Conservation (phyloP, 805 yeast species). For the Cyberlindnera veronae region DNA sequence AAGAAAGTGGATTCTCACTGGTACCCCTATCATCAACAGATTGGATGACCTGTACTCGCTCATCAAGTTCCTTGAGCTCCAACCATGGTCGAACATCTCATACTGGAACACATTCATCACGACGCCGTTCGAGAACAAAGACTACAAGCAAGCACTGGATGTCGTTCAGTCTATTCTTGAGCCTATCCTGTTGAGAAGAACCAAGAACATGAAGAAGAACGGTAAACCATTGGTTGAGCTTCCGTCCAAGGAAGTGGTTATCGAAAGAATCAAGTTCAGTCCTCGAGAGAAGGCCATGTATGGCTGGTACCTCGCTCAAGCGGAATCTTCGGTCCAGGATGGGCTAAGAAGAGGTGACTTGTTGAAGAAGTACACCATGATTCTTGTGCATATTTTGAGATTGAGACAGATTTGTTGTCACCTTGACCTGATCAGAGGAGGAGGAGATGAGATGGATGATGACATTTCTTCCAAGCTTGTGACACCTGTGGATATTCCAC, state of each 20-base stretch:
- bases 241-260: constrained; percentile 70
- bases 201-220: constrained; percentile 78
- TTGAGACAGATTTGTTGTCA: constrained; percentile 90
- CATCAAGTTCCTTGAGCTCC: constrained; percentile 68
- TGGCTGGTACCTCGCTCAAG: constrained; percentile 62
- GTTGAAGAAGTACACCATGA: constrained; percentile 70
- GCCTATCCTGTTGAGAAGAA: constrained; percentile 79
- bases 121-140: constrained; percentile 72
- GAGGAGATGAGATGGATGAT: constrained; percentile 51
- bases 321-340: constrained; percentile 57
- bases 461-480: constrained; percentile 30
- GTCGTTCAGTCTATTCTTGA: constrained; percentile 83
- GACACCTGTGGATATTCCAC: constrained; percentile 16
- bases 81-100: constrained; percentile 85
- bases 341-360: constrained; percentile 63
- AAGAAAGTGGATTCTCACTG: constrained; percentile 83
- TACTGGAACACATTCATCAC: constrained; percentile 89
- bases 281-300: constrained; percentile 65
- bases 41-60: constrained; percentile 83
- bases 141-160: constrained; percentile 68
- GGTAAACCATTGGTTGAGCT: constrained; percentile 73
- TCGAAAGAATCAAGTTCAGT: constrained; percentile 65
- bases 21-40: constrained; percentile 88
- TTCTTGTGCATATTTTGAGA: constrained; percentile 77
- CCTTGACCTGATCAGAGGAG: constrained; percentile 55